These are phyloP conservation scores for Nicotiana sylvestris DNA, from an alignment of 257 asterid species.

Conservation along the genomic window DNA sequence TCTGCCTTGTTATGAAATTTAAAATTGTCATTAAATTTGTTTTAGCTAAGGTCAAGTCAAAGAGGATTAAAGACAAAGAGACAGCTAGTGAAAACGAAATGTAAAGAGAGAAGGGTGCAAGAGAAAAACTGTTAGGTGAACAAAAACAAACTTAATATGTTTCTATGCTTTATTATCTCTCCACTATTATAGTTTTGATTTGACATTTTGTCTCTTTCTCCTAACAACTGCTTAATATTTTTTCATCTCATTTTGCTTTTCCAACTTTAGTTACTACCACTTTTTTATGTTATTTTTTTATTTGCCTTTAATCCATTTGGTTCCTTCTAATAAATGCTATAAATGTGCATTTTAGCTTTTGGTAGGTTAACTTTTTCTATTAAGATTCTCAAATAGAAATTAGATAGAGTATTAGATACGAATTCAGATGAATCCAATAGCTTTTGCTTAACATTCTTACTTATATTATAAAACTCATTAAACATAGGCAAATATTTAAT, in stretches of 20 bases:
- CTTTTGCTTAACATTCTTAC: too few relatives aligned
- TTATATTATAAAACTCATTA: too few relatives aligned
- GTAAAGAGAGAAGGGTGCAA: not conserved
- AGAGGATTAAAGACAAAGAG: not conserved
- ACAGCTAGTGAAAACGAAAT: slow-evolving; percentile 5
- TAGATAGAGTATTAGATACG: too few relatives aligned
- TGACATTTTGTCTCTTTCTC: slow-evolving; percentile 2
- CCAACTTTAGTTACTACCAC: too few relatives aligned
- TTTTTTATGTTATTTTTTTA: not conserved
- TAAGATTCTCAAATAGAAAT: too few relatives aligned
- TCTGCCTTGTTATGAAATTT: not conserved
- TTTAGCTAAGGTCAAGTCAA: not conserved
- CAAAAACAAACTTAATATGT: slow-evolving; percentile 1
- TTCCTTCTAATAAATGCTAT: not conserved
- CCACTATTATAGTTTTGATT: not conserved
- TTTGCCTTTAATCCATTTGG: not conserved
- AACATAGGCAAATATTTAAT: too few relatives aligned
- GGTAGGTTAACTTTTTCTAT: not conserved
- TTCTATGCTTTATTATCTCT: slow-evolving; percentile 1
- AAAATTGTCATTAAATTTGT: not conserved
- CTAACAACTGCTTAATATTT: not conserved
- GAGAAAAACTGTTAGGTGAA: not conserved
- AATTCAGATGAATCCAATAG: too few relatives aligned
- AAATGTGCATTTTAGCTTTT: not conserved
- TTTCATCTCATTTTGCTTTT: not conserved